phyloP scores from a whole-genome alignment of 1,284 basidiomycete genomes.

The Agaricales sp. region DNA sequence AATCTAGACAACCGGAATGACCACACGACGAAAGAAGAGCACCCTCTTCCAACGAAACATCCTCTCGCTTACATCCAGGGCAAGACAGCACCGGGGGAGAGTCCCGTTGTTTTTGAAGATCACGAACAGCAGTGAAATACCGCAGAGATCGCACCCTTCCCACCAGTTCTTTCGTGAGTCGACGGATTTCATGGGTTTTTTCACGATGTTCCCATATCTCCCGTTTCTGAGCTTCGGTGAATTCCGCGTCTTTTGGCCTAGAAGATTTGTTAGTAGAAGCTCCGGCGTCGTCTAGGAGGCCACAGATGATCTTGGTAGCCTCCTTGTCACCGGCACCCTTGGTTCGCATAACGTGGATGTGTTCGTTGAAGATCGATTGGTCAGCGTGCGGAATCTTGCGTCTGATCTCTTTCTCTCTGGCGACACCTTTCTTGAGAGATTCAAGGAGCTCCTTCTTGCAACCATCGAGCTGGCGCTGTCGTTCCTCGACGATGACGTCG shows the following conservation, averaged over 20 bases:
- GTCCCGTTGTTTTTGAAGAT: conserved; percentile 69
- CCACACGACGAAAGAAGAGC: conserved; percentile 87
- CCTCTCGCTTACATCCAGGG: conserved; percentile 44
- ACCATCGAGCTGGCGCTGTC: conserved; percentile 67
- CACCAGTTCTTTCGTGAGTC: conserved; percentile 78
- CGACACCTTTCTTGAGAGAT: conserved; percentile 57
- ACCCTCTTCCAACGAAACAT: conserved; percentile 57
- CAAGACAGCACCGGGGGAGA: conserved; percentile 49
- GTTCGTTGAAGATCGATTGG: conserved; percentile 76
- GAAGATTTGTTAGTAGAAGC: conserved; percentile 33
- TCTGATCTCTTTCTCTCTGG: conserved; percentile 11
- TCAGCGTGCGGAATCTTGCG: conserved; percentile 21
- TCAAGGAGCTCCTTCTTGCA: conserved; percentile 68
- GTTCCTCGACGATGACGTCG: conserved; percentile 81
- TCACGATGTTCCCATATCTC: conserved; percentile 78
- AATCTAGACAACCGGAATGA: conserved; percentile 72
- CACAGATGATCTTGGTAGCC: conserved; percentile 49
- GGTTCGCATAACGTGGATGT: conserved; percentile 53
- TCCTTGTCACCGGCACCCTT: conserved; percentile 72
- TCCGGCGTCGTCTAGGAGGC: conserved; percentile 55
- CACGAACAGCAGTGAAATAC: conserved; percentile 85
- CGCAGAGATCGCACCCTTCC: conserved; percentile 82
- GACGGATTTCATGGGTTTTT: conserved; percentile 76
- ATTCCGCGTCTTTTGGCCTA: conserved; percentile 44
- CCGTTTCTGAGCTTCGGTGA: conserved; percentile 47